These are phyloP conservation scores for Rhytidiadelphus loreus DNA, from an alignment of 225 moss, liverwort and hornwort genomes.

Conservation along the genomic window DNA sequence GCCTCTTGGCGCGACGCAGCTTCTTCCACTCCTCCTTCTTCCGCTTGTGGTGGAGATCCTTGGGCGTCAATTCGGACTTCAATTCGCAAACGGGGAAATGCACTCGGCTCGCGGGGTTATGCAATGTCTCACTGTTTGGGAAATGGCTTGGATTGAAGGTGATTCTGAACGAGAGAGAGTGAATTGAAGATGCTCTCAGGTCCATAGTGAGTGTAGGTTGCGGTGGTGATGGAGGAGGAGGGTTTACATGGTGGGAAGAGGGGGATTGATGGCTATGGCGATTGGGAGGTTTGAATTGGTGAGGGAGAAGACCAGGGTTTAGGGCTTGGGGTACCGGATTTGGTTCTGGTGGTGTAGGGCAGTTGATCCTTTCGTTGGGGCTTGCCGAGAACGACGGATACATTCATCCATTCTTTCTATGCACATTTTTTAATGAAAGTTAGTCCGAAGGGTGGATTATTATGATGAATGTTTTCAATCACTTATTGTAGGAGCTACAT, in stretches of 20 bases:
- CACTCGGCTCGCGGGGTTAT: neutral
- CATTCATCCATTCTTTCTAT: neutral
- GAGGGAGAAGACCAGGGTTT: neutral
- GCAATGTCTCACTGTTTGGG: neutral
- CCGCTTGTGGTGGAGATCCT: slow-evolving; percentile 37
- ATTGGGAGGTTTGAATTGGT: neutral
- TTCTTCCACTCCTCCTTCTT: slow-evolving; percentile 52
- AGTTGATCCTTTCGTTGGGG: neutral
- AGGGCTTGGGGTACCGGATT: neutral
- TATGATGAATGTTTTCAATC: too few species aligned
- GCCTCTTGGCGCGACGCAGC: slow-evolving; percentile 17
- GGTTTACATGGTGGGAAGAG: neutral
- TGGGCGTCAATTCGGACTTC: slow-evolving; percentile 22
- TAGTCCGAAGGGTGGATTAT: too few species aligned
- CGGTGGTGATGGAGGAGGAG: neutral
- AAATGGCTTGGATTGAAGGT: neutral
- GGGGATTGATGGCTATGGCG: neutral
- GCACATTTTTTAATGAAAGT: neutral
- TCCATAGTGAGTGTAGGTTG: slow-evolving; percentile 4
- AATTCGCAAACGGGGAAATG: slow-evolving; percentile 11
- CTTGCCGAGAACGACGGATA: neutral
- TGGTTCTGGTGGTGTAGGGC: neutral
- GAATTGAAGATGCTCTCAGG: neutral
- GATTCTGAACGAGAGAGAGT: slow-evolving; percentile 2
- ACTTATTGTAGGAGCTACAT: too few species aligned